These are phyloP conservation scores for Boletus sensibilis DNA, from an alignment of 768 basidiomycete genomes.

Conservation along the genomic window DNA sequence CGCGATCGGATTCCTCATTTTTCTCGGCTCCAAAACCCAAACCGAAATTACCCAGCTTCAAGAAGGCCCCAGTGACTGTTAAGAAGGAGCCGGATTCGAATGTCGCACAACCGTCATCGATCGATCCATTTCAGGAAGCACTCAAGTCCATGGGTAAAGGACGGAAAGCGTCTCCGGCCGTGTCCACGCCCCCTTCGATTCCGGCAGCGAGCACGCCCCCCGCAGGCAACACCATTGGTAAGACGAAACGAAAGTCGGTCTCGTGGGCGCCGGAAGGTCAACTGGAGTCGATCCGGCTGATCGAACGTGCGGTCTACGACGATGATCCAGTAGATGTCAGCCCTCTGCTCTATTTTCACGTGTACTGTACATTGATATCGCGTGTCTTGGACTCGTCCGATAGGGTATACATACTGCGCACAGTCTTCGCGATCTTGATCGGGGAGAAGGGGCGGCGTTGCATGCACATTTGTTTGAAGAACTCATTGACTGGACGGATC, in stretches of 20 bases:
- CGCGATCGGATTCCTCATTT: conserved; percentile 84
- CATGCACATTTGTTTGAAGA: conserved; percentile 85
- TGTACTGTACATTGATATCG: conserved; percentile 53
- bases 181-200: conserved; percentile 53
- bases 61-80: conserved; percentile 58
- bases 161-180: conserved; percentile 60
- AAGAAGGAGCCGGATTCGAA: conserved; percentile 58
- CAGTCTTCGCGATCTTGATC: conserved; percentile 82
- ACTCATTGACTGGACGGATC: conserved; percentile 83
- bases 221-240: conserved; percentile 40
- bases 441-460: conserved; percentile 82
- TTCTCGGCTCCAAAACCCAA: conserved; percentile 87
- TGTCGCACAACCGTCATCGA: conserved; percentile 71
- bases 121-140: conserved; percentile 81
- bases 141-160: conserved; percentile 71
- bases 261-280: conserved; percentile 74
- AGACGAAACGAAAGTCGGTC: conserved; percentile 73
- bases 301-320: conserved; percentile 86
- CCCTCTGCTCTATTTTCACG: conserved; percentile 43
- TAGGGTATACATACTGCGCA: conserved; percentile 73
- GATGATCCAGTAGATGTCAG: conserved; percentile 88
- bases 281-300: conserved; percentile 73
- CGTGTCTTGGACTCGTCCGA: conserved; percentile 36
- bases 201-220: conserved; percentile 34
- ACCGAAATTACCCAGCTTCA: conserved; percentile 82